Conservation (phyloP, 768 basidiomycete genomes). For the Pleurotus ostreatus region DNA sequence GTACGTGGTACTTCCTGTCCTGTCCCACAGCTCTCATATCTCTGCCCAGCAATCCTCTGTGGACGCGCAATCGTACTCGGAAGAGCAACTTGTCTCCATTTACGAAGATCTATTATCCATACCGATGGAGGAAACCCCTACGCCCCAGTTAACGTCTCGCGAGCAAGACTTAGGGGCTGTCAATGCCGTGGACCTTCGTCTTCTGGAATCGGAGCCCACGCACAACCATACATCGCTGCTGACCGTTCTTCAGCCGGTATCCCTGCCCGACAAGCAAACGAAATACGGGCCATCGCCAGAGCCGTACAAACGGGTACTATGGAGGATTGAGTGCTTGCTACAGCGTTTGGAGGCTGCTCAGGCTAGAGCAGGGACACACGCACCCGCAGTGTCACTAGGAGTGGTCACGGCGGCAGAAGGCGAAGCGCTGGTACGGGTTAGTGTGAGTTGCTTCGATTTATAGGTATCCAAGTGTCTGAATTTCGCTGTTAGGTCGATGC, state of each 20-base stretch:
- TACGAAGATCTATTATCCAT: slow-evolving; percentile 43
- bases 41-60: slow-evolving; percentile 24
- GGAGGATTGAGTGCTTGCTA: background rate
- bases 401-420: slow-evolving; percentile 51
- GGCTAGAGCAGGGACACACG: slow-evolving; percentile 12
- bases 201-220: slow-evolving; percentile 16
- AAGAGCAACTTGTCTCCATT: slow-evolving; percentile 35
- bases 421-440: slow-evolving; percentile 47
- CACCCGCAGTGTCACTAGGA: slow-evolving; percentile 33
- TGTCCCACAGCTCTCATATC: background rate
- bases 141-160: slow-evolving; percentile 10
- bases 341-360: slow-evolving; percentile 2
- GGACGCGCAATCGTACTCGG: slow-evolving; percentile 33
- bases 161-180: slow-evolving; percentile 32
- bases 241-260: slow-evolving; percentile 10
- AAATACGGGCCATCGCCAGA: background rate
- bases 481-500: slow-evolving; percentile 35
- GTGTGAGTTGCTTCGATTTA: slow-evolving; percentile 29
- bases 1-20: slow-evolving; percentile 16
- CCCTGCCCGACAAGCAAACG: slow-evolving; percentile 15
- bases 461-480: background rate
- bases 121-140: slow-evolving; percentile 12
- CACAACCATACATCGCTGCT: slow-evolving; percentile 9
- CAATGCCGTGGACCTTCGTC: slow-evolving; percentile 28
- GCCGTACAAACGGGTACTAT: slow-evolving; percentile 2